Evolutionary conservation across 306 rosid species (phyloP).

Genomic region (peach (Prunus persica)): DNA sequence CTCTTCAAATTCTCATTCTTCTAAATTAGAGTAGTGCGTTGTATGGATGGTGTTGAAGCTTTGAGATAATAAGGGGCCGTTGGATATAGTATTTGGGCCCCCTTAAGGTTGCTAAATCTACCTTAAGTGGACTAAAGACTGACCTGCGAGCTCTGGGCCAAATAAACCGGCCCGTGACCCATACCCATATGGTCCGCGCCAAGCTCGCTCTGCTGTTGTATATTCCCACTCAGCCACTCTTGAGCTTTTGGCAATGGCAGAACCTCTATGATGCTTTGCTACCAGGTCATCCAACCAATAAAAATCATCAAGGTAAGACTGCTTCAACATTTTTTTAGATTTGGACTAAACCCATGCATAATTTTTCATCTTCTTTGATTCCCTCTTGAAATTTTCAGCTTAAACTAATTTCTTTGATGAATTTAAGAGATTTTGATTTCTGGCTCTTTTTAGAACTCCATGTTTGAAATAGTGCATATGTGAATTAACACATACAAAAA

Average conservation of each 20-base stretch:
- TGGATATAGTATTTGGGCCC: too few relatives aligned
- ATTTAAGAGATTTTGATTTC: neutral
- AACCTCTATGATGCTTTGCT: neutral
- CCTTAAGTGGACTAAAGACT: neutral
- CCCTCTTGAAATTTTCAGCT: neutral
- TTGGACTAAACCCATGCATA: neutral
- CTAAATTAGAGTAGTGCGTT: too few relatives aligned
- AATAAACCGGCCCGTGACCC: neutral
- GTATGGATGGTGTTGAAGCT: too few relatives aligned
- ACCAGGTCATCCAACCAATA: neutral
- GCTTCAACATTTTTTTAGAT: neutral
- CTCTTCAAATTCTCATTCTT: too few relatives aligned
- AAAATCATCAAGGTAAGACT: neutral
- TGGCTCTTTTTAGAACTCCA: too few relatives aligned
- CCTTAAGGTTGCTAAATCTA: too few relatives aligned
- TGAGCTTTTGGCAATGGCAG: neutral
- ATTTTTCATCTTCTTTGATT: neutral
- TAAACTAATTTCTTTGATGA: neutral
- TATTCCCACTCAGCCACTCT: neutral
- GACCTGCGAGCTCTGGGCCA: neutral
- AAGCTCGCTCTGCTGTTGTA: neutral
- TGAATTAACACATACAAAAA: too few relatives aligned
- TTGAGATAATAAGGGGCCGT: too few relatives aligned
- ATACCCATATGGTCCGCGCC: neutral
- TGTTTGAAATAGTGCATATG: too few relatives aligned